Evolutionary conservation across 2,329 filamentous ascomycete species (phyloP).

Genomic region (Hymenoscyphus fructigenus): DNA sequence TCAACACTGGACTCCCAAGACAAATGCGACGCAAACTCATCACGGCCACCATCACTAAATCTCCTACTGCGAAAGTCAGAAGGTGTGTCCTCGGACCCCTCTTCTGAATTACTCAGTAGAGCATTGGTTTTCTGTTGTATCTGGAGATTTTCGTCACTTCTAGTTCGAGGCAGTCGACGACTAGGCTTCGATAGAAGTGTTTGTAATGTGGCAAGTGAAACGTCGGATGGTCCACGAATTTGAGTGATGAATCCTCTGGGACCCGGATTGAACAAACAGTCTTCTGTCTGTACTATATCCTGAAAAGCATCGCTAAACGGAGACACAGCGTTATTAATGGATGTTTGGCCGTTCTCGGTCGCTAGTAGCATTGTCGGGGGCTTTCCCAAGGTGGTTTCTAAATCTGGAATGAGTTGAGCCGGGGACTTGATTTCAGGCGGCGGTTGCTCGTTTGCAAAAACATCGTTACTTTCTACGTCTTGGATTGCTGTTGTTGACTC

Average conservation of each 20-base stretch:
- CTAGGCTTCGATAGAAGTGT: background rate
- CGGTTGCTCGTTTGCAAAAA: background rate
- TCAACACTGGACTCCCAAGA: background rate
- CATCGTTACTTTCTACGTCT: background rate
- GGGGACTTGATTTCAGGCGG: background rate
- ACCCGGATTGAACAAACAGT: background rate
- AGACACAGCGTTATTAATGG: background rate
- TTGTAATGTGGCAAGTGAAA: background rate
- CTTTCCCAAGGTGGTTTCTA: background rate
- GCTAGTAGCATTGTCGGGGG: background rate
- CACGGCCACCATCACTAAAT: background rate
- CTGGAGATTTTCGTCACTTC: constrained; percentile 14
- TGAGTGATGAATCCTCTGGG: background rate
- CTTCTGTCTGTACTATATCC: background rate
- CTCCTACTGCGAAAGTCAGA: background rate
- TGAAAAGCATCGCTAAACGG: background rate
- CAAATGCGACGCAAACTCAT: background rate
- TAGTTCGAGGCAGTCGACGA: constrained; percentile 6
- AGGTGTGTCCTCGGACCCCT: background rate
- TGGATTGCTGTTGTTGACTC: background rate
- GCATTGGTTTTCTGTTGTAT: constrained; percentile 13
- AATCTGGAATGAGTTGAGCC: background rate
- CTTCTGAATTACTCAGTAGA: background rate
- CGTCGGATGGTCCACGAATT: background rate
- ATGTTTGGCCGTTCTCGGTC: background rate